Evolutionary conservation across 495 filamentous ascomycete genomes (phyloP).

Genomic region (Tricharina praecox): DNA sequence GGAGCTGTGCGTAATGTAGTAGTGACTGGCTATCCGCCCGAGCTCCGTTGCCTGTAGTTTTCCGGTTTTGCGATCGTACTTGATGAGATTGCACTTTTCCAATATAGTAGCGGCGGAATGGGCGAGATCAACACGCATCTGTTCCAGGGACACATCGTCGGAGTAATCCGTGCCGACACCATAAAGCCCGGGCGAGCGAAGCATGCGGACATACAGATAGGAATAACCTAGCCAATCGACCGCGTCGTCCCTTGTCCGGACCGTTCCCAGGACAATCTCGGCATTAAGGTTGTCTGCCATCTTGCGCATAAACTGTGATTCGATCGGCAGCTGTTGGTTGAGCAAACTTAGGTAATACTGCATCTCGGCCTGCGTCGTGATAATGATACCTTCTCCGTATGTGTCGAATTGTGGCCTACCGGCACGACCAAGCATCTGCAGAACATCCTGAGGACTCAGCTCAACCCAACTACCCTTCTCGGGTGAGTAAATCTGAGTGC

Average conservation of each 20-base stretch:
- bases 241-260: conserved; percentile 83
- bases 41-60: conserved; percentile 83
- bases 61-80: conserved; percentile 89
- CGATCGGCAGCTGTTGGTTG: conserved; percentile 94
- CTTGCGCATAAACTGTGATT: conserved; percentile 86
- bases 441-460: conserved; percentile 86
- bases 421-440: conserved; percentile 97
- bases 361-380: conserved; percentile 84
- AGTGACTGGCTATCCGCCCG: conserved; percentile 87
- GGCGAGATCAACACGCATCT: conserved; percentile 89
- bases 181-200: conserved; percentile 87
- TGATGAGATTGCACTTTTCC: conserved; percentile 72
- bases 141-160: conserved; percentile 76
- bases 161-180: conserved; percentile 92
- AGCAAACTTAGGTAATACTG: conserved; percentile 92
- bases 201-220: conserved; percentile 95
- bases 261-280: conserved; percentile 86
- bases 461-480: conserved; percentile 99
- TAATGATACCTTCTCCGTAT: conserved; percentile 96
- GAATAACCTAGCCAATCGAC: conserved; percentile 99
- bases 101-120: conserved; percentile 83
- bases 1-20: conserved; percentile 91
- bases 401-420: conserved; percentile 95
- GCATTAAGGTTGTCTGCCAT: conserved; percentile 95
- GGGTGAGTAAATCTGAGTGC: conserved; percentile 92